Conservation (phyloP, 129 eudicot species). For the Cynara cardunculus region DNA sequence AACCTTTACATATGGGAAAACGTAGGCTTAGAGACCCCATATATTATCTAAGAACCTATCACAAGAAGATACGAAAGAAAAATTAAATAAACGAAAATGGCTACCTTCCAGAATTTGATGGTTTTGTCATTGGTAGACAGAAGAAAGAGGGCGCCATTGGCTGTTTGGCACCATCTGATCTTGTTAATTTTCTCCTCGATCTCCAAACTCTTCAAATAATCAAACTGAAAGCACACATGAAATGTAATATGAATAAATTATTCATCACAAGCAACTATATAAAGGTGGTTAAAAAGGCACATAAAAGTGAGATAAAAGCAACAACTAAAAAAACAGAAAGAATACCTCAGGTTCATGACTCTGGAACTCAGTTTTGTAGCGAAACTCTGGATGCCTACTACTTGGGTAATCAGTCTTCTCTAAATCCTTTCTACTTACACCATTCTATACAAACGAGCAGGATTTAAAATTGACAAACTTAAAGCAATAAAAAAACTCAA, state of each 20-base stretch:
- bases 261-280: background rate
- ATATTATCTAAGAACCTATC: background rate
- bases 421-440: conserved; percentile 70
- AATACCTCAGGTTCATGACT: conserved; percentile 99
- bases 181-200: conserved; percentile 99
- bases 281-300: background rate
- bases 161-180: conserved; percentile 97
- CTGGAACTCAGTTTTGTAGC: conserved; percentile 97
- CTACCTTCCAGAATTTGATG: conserved; percentile 96
- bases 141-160: conserved; percentile 87
- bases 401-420: conserved; percentile 75
- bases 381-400: conserved; percentile 94
- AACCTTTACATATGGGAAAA: background rate
- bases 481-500: background rate
- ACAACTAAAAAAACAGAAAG: background rate
- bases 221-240: conserved; percentile 64
- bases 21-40: too few species aligned
- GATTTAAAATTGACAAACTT: conserved; percentile 11
- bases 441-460: conserved; percentile 44
- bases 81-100: background rate
- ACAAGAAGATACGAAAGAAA: background rate
- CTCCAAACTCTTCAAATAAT: conserved; percentile 97
- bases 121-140: conserved; percentile 98
- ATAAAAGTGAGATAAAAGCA: background rate
- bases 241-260: background rate